phyloP scores from a whole-genome alignment of 2,329 filamentous ascomycete species.

The Fonsecaea nubica region DNA sequence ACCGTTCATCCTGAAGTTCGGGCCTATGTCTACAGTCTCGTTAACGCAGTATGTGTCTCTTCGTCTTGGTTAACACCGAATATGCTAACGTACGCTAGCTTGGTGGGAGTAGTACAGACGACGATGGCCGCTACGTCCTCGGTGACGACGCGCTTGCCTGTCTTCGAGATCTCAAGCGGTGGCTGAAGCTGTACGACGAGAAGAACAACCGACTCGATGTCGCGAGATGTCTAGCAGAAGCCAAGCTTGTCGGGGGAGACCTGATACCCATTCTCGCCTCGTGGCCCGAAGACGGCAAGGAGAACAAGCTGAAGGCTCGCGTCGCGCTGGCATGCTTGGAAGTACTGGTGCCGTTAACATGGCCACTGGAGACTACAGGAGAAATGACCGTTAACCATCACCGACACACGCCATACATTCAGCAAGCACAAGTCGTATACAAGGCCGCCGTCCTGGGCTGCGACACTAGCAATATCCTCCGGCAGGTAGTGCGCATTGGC shows the following conservation, averaged over 20 bases:
- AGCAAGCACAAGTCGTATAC: slow-evolving; percentile 85
- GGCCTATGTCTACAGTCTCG: slow-evolving; percentile 89
- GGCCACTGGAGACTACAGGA: slow-evolving; percentile 83
- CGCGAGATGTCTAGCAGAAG: slow-evolving; percentile 86
- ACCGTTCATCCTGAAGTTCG: slow-evolving; percentile 90
- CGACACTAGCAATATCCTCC: slow-evolving; percentile 76
- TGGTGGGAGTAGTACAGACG: slow-evolving; percentile 79
- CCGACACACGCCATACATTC: slow-evolving; percentile 85
- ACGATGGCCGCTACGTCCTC: slow-evolving; percentile 82
- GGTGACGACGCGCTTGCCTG: slow-evolving; percentile 93
- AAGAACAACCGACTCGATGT: slow-evolving; percentile 94
- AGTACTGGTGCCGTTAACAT: slow-evolving; percentile 88
- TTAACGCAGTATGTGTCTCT: slow-evolving; percentile 76
- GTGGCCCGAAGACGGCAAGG: slow-evolving; percentile 75
- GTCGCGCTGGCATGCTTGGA: slow-evolving; percentile 87
- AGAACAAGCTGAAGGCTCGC: slow-evolving; percentile 77
- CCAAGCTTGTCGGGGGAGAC: slow-evolving; percentile 89
- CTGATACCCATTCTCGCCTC: slow-evolving; percentile 84
- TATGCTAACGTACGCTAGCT: slow-evolving; percentile 62
- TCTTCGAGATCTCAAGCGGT: slow-evolving; percentile 90
- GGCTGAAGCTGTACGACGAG: slow-evolving; percentile 93
- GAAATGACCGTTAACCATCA: slow-evolving; percentile 93
- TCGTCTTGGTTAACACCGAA: slow-evolving; percentile 27
- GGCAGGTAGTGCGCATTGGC: slow-evolving; percentile 79
- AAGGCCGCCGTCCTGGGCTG: slow-evolving; percentile 88